Evolutionary conservation across 768 basidiomycete genomes (phyloP).

Genomic region (Tephrocybe sp.): DNA sequence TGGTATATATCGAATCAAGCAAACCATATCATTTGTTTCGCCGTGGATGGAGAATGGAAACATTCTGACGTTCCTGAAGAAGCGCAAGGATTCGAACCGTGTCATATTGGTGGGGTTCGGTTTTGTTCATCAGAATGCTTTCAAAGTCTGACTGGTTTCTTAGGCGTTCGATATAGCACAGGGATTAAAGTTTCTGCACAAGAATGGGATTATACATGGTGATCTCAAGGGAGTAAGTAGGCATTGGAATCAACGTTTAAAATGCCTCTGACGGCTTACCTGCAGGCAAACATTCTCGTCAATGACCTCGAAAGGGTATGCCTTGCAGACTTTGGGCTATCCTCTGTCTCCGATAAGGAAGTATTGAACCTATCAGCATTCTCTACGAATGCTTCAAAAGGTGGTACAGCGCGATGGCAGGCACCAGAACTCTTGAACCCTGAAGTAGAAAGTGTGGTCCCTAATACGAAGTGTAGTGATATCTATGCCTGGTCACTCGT

Average conservation of each 20-base stretch:
- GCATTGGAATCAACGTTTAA: too few species aligned
- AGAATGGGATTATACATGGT: constrained; percentile 36
- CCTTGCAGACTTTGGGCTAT: constrained; percentile 23
- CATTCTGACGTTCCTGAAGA: neutral
- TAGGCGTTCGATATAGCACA: constrained; percentile 28
- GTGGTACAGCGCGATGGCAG: constrained; percentile 17
- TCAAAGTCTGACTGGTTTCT: neutral
- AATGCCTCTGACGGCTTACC: neutral
- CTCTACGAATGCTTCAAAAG: constrained; percentile 1
- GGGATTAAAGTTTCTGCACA: constrained; percentile 32
- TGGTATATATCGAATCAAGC: constrained; percentile 1
- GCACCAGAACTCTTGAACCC: constrained; percentile 18
- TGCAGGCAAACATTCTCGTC: constrained; percentile 22
- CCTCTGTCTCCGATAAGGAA: constrained; percentile 13
- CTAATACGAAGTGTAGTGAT: neutral
- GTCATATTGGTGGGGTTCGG: neutral
- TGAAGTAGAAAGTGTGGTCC: neutral
- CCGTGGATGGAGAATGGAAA: constrained; percentile 4
- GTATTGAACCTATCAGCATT: constrained; percentile 11
- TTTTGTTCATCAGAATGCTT: neutral
- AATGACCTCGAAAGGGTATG: constrained; percentile 15
- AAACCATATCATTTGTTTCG: neutral
- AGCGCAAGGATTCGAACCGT: neutral
- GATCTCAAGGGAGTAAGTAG: constrained; percentile 39
- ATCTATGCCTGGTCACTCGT: constrained; percentile 9